Evolutionary conservation across 2,329 filamentous ascomycete species (phyloP).

Genomic region (Arthrobotrys musiformis): DNA sequence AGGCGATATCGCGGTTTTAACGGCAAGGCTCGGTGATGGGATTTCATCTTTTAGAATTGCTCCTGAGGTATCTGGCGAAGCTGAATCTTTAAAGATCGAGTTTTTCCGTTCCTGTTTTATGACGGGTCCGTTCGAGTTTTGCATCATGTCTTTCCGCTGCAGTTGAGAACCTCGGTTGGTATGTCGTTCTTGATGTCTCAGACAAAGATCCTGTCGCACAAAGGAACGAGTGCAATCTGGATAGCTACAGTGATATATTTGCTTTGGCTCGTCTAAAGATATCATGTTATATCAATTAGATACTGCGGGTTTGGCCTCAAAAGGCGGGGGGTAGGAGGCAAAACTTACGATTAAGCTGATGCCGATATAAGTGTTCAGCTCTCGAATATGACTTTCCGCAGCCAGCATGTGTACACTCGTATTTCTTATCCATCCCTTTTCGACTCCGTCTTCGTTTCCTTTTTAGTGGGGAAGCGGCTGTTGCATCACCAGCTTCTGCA

Average conservation of each 20-base stretch:
- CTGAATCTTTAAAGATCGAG: constrained; percentile 58
- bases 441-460: constrained; percentile 75
- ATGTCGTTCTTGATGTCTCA: constrained; percentile 83
- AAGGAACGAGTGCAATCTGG: constrained; percentile 90
- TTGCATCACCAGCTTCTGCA: constrained; percentile 27
- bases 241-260: constrained; percentile 93
- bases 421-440: constrained; percentile 82
- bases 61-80: constrained; percentile 58
- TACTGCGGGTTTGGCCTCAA: not conserved
- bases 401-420: constrained; percentile 83
- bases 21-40: constrained; percentile 54
- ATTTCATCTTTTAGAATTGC: constrained; percentile 57
- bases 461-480: constrained; percentile 35
- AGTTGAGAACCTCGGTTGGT: constrained; percentile 78
- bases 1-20: constrained; percentile 55
- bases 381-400: constrained; percentile 97
- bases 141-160: constrained; percentile 57
- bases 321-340: constrained; percentile 47
- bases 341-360: constrained; percentile 85
- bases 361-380: constrained; percentile 94
- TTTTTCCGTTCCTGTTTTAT: constrained; percentile 58
- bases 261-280: constrained; percentile 81
- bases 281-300: not conserved
- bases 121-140: constrained; percentile 43
- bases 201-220: constrained; percentile 90